Evolutionary conservation across 805 yeast genomes (phyloP), one percentile per base, ranked within the genome.

Genomic region (Debaryomyces hansenii): DNA sequence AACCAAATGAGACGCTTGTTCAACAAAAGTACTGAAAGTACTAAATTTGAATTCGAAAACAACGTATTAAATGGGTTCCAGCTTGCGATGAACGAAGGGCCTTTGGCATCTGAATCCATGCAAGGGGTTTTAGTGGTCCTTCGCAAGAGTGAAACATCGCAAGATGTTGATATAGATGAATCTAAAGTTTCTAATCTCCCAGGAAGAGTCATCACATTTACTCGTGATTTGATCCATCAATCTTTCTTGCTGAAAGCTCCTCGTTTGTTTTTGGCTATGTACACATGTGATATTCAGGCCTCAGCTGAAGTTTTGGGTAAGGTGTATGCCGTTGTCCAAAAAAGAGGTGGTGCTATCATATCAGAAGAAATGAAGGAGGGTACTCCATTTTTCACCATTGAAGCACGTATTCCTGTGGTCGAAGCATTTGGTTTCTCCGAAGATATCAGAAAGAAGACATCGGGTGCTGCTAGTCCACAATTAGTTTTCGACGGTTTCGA

Each of bases 301-400:
- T 80, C 96, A 2, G 82, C 96, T 0, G 99, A 94, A 52, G 97
- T 90, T 0, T 72, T 94, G 43, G 99, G 99, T 37, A 90, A 88
- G 62, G 98, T 94, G 0, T 94, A 94, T 61, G 94, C 90, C 0
- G 98, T 92, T 15, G 89, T 94, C 20, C 96, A 95, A 53, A 82
- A 82, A 57, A 78, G 97, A 58, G 84, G 87, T 34, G 99, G 99
- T 24, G 70, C 79, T 42, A 87, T 94, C 46, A 78, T 85, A 2
- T 80, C 90, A 4, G 99, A 94, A 66, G 99, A 94, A 62, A 83
- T 94, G 89, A 91, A 94, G 60, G 99, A 94, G 63, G 99, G 99
- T 8, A 94, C 99, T 0, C 97, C 98, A 16, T 90, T 92, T 57
- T 94, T 94, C 74, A 87, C 87, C 24, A 82, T 94, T 46, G 82